Evolutionary conservation across 441 rosid genomes (phyloP).

Genomic region (Arabidopsis hybrid): DNA sequence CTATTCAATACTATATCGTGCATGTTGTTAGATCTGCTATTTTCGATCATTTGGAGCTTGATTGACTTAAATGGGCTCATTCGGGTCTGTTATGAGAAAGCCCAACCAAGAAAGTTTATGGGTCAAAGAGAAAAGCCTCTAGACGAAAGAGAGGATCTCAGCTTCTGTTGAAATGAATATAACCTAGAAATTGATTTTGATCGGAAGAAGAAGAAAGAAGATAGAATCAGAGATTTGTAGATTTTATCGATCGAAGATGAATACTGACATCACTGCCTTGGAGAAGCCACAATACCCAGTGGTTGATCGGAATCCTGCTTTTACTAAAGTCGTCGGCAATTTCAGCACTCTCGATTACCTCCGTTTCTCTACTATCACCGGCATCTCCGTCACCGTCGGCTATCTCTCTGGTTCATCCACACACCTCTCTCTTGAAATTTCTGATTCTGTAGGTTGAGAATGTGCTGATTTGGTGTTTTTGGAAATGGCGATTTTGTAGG

Average conservation of each 20-base stretch:
- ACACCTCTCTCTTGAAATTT: not conserved
- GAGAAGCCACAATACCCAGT: slow-evolving; percentile 84
- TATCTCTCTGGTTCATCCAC: slow-evolving; percentile 80
- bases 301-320: slow-evolving; percentile 77
- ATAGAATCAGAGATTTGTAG: slow-evolving; percentile 8
- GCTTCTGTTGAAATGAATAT: not conserved
- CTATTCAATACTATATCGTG: too few species aligned
- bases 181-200: slow-evolving; percentile 19
- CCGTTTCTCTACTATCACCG: slow-evolving; percentile 90
- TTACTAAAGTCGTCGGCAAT: slow-evolving; percentile 90
- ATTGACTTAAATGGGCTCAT: not conserved
- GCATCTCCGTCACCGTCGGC: slow-evolving; percentile 96
- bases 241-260: slow-evolving; percentile 56
- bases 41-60: too few species aligned
- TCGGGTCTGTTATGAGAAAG: not conserved
- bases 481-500: slow-evolving; percentile 50
- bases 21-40: too few species aligned
- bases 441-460: not conserved
- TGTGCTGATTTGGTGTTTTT: slow-evolving; percentile 16
- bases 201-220: not conserved
- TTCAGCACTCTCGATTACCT: slow-evolving; percentile 92
- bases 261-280: slow-evolving; percentile 74
- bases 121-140: not conserved
- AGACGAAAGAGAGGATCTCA: not conserved
- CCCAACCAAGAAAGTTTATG: slow-evolving; percentile 17